These are phyloP conservation scores for Drechslerella dactyloides DNA, from an alignment of 2,329 filamentous ascomycete species.

Conservation along the genomic window DNA sequence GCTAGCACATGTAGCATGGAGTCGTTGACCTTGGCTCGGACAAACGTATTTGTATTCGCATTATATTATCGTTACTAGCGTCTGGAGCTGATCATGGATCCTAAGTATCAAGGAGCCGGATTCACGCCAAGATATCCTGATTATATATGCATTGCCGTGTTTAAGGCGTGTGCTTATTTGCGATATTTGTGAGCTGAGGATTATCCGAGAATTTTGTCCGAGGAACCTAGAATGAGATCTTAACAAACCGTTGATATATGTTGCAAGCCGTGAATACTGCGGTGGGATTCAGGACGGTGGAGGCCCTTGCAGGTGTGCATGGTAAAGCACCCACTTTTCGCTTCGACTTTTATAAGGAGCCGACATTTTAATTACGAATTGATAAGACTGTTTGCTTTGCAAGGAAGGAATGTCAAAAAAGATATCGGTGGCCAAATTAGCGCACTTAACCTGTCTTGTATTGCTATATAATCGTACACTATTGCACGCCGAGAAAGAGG, in stretches of 20 bases:
- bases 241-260: slow-evolving; percentile 30
- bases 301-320: slow-evolving; percentile 14
- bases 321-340: slow-evolving; percentile 28
- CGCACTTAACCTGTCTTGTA: too few relatives aligned
- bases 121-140: too few relatives aligned
- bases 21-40: not conserved
- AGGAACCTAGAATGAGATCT: slow-evolving; percentile 34
- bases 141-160: too few relatives aligned
- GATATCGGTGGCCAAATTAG: too few relatives aligned
- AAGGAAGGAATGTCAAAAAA: too few relatives aligned
- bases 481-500: too few relatives aligned
- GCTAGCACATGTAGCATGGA: too few relatives aligned
- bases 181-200: not conserved
- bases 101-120: not conserved
- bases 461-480: too few relatives aligned
- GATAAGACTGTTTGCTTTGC: too few relatives aligned
- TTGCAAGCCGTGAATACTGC: slow-evolving; percentile 7
- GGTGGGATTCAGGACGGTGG: not conserved
- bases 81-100: not conserved
- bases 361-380: slow-evolving; percentile 41
- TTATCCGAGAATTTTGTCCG: slow-evolving; percentile 17
- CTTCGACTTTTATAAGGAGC: slow-evolving; percentile 50
- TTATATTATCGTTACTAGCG: not conserved
- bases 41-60: not conserved
- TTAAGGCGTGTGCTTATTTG: not conserved